Conservation (phyloP, 2,329 filamentous ascomycete species). For the Cladophialophora bantiana region DNA sequence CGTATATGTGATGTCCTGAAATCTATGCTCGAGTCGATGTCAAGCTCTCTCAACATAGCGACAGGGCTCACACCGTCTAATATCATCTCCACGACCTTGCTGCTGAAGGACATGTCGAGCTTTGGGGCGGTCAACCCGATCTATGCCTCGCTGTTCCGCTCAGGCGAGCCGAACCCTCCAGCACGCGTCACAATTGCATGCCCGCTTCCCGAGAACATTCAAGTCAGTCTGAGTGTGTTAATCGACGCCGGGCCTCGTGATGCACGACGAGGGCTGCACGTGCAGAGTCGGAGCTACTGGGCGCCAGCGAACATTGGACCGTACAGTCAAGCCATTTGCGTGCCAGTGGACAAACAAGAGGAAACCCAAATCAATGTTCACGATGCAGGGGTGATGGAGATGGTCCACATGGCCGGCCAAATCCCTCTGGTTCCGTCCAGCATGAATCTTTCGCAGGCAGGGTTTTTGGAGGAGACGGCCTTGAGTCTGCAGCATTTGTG, state of each 20-base stretch:
- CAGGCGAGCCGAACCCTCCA: conserved; percentile 76
- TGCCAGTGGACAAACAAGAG: conserved; percentile 47
- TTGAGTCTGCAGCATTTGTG: conserved; percentile 88
- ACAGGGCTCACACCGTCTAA: conserved; percentile 36
- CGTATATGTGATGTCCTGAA: conserved; percentile 24
- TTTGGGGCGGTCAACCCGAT: conserved; percentile 77
- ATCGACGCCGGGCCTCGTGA: conserved; percentile 49
- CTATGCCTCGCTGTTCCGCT: conserved; percentile 75
- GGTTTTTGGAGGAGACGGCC: conserved; percentile 65
- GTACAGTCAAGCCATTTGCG: conserved; percentile 85
- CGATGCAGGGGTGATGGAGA: conserved; percentile 35
- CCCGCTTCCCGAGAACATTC: conserved; percentile 64
- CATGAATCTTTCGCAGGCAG: conserved; percentile 64
- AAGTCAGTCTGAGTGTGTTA: conserved; percentile 67
- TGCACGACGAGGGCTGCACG: conserved; percentile 70
- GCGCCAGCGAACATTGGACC: conserved; percentile 97
- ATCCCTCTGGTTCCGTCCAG: conserved; percentile 83
- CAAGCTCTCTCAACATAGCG: not conserved
- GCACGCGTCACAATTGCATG: conserved; percentile 81
- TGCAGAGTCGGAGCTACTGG: conserved; percentile 95
- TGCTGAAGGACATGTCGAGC: conserved; percentile 79
- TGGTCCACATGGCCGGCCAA: conserved; percentile 82
- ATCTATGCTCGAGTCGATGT: conserved; percentile 13
- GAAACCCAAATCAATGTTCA: conserved; percentile 41
- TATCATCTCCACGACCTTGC: conserved; percentile 62